Conservation (phyloP, 2,329 filamentous ascomycete genomes). For the Cladosporium sp. region DNA sequence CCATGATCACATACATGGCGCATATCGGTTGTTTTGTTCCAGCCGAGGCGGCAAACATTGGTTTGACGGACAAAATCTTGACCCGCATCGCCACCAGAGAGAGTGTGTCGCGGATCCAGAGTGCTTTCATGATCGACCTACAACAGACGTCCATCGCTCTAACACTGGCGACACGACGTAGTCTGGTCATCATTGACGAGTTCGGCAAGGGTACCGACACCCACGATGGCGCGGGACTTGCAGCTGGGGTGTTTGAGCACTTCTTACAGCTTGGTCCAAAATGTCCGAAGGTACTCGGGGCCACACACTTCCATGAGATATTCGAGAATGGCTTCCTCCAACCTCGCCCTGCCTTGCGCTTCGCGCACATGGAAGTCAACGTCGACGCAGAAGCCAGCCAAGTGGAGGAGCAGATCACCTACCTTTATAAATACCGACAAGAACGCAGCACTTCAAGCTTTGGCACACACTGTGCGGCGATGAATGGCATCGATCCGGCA, state of each 20-base stretch:
- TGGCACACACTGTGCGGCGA: slow-evolving; percentile 77
- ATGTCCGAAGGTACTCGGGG: slow-evolving; percentile 60
- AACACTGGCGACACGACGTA: slow-evolving; percentile 71
- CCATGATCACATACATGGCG: slow-evolving; percentile 86
- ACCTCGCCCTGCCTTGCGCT: slow-evolving; percentile 52
- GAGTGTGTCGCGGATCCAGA: slow-evolving; percentile 64
- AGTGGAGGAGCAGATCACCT: slow-evolving; percentile 56
- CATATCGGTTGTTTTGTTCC: slow-evolving; percentile 93
- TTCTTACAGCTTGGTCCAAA: slow-evolving; percentile 51
- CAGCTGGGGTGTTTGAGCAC: slow-evolving; percentile 61
- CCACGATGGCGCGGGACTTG: slow-evolving; percentile 64
- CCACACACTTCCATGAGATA: slow-evolving; percentile 71
- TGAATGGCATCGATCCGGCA: slow-evolving; percentile 75
- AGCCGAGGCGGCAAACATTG: slow-evolving; percentile 72
- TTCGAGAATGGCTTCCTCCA: slow-evolving; percentile 64
- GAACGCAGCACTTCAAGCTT: slow-evolving; percentile 80
- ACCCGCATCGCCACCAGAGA: slow-evolving; percentile 79
- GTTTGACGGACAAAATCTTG: slow-evolving; percentile 88
- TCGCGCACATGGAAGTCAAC: slow-evolving; percentile 72
- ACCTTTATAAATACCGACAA: slow-evolving; percentile 37
- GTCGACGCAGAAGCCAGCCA: slow-evolving; percentile 55
- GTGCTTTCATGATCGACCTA: slow-evolving; percentile 77
- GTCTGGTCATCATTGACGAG: slow-evolving; percentile 87
- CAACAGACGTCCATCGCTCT: slow-evolving; percentile 81
- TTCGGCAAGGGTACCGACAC: slow-evolving; percentile 73